Base-by-base conservation (phyloP, 495 filamentous ascomycete genomes). In the Daldinia vernicosa region DNA sequence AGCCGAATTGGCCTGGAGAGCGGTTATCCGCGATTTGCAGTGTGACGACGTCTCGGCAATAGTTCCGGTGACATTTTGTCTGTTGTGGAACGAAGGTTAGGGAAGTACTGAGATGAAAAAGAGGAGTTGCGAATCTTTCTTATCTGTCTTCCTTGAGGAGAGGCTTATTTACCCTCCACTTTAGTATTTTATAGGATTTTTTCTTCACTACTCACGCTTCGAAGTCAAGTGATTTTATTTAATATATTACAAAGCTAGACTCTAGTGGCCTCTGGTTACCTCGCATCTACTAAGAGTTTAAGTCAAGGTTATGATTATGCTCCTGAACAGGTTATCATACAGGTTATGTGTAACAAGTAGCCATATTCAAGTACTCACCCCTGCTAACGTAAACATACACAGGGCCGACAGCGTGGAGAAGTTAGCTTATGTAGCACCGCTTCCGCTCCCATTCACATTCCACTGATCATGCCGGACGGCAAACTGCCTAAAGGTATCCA, bases 401-500 rank as follows among this genome's bases (percentile, higher is more conserved):
- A 47, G 43, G 43, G 11, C 43, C 22, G 4, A 15, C 8, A 47
- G 43, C 43, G 19, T 14, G 8, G 17, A 2, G 39, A 26, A 9
- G 12, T 14, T 0, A 12, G 14, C 8, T 35, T 27, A 61, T 14
- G 37, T 39, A 30, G 60, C 32, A 35, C 39, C 26, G 19, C 32
- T 65, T 35, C 33, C 60, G 37, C 30, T 65, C 12, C 67, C 52
- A 30, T 26, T 45, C 27, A 53, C 63, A 55, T 70, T 62, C 17
- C 54, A 39, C 54, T 60, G 70, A 66, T 80, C 71, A 66, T 78
- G 65, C 66, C 77, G 75, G 12, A 77, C 77, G 2, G 80, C 79
- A 78, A 82, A 86, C 61, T 77, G 80, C 61, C 80, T 77, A 60
- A 88, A 69, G 22, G 84, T 78, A 47, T 82, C 77, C 63, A 84